Evolutionary conservation across 768 basidiomycete species (phyloP), one percentile per base, ranked within the genome.

Genomic region (Porpolomopsis calyptriformis): DNA sequence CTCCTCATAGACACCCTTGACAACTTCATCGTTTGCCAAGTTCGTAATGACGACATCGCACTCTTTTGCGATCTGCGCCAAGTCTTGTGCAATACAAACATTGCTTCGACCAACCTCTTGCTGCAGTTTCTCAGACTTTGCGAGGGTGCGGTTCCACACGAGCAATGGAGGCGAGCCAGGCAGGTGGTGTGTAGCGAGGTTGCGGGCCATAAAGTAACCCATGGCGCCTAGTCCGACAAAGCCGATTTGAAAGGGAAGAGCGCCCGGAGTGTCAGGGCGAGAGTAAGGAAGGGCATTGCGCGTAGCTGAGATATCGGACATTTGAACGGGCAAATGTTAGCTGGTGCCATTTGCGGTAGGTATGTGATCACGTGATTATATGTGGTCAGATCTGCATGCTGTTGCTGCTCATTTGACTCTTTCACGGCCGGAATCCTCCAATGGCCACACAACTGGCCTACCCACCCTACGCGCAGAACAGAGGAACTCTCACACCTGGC

Each of bases 21-120:
- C 82, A 8, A 74, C 82, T 20, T 73, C 74, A 54, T 94, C 91
- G 53, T 74, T 76, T 8, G 77, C 72, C 19, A 93, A 72, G 50
- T 75, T 82, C 22, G 84, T 82, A 58, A 93, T 64, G 58, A 88
- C 75, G 51, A 91, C 62, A 64, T 91, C 87, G 58, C 80, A 84
- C 55, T 76, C 72, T 19, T 59, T 55, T 0, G 73, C 84, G 46
- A 91, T 60, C 54, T 88, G 73, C 40, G 71, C 71, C 14, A 75
- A 66, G 46, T 68, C 66, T 9, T 71, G 58, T 1, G 82, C 84
- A 39, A 89, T 69, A 33, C 64, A 61, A 55, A 80, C 70, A 41
- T 71, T 67, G 27, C 68, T 62, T 23, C 67, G 57, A 5, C 82
- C 80, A 8, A 86, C 55, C 26, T 78, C 73, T n/a, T 73, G 63